Conservation (phyloP, 1,139 yeast species). For the Saccharomyces pastorianus region DNA sequence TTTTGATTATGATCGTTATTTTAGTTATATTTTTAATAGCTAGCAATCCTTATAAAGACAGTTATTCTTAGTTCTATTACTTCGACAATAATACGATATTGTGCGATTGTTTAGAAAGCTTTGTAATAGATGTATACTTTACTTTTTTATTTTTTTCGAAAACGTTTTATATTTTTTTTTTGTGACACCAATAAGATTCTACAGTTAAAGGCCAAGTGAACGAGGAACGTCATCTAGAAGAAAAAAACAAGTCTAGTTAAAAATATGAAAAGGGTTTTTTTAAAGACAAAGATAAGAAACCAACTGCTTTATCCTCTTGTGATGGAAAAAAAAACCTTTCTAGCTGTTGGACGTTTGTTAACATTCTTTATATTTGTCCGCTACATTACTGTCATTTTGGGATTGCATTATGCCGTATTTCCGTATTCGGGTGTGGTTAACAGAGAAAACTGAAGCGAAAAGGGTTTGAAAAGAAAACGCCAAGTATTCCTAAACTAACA, state of each 20-base stretch:
- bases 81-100: not conserved
- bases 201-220: not conserved
- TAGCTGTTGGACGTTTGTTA: no score
- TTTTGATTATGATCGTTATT: not conserved
- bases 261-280: no score
- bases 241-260: no score
- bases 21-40: not conserved
- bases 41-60: not conserved
- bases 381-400: not conserved
- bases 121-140: no score
- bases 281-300: no score
- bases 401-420: not conserved
- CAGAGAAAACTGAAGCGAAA: not conserved
- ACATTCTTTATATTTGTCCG: no score
- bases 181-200: not conserved
- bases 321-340: no score
- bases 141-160: no score
- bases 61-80: not conserved
- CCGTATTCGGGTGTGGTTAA: not conserved
- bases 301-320: no score
- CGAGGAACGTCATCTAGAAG: no score
- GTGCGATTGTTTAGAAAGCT: no score
- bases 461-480: not conserved
- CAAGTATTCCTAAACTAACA: not conserved
- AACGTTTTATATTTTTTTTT: not conserved